Base-by-base conservation (phyloP, 2,329 filamentous ascomycete species). In the Trichoderma koningiopsis region DNA sequence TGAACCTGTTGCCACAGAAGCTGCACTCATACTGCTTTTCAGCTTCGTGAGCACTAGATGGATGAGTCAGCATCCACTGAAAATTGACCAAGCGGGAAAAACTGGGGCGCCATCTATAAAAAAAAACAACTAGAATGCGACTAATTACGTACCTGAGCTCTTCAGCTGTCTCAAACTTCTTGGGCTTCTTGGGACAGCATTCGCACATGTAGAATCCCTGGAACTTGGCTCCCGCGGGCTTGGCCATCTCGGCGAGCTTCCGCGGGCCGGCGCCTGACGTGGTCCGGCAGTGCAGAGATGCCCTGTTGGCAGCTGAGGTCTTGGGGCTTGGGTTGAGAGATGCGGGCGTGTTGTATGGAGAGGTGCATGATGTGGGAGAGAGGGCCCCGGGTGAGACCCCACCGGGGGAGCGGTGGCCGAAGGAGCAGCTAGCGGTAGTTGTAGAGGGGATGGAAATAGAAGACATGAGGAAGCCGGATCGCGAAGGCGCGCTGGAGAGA, bases 21-120 rank as follows among this genome's bases (percentile, higher is more conserved):
- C 89, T 87, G 80, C 95, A 98, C 72, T 92, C 92, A 79, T 97
- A 98, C 80, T 98, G 95, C 80, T 98, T 98, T 80, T 98, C 96
- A 77, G 93, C 90, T 80, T 96, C 93, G 79, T 98, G 95, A 56
- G 90, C 84, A 72, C 95, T 97, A 29, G 53, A 35, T 11, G n/a
- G 56, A 35, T 27, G 52, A 33, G 59, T 61, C 40, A 70, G 61
- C 55, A 49, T 16, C 10, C 52, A 7, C n/a, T 31, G n/a, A 8
- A n/a, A 35, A 58, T 29, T 29, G 55, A 16, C 22, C n/a, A 24
- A 5, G 10, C 29, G 40, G 52, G 24, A 40, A 29, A 53, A 29
- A 10, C 27, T n/a, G 49, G 35, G 57, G 52, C 37, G 58, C 29
- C 13, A n/a, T 29, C 13, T 43, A 37, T 53, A 47, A 52, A 58